phyloP scores from a whole-genome alignment of 2,329 filamentous ascomycete species.

The Fusarium sp. region DNA sequence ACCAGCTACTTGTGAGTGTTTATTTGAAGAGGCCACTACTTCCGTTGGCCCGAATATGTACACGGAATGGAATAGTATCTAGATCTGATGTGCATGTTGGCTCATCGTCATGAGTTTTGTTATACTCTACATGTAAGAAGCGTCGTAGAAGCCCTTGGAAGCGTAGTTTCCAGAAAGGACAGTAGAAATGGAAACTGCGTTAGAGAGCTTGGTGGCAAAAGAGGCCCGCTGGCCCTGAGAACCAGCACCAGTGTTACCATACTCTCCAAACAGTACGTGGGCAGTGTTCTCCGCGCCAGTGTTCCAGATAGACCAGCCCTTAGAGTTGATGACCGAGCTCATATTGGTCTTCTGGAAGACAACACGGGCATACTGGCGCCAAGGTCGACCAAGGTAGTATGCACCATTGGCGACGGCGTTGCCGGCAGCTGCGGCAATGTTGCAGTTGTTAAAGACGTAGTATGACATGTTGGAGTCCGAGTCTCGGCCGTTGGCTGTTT shows the following conservation, averaged over 20 bases:
- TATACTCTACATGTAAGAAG: conserved; percentile 25
- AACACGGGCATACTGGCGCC: conserved; percentile 57
- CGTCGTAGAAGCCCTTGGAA: conserved; percentile 33
- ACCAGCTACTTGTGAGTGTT: not conserved
- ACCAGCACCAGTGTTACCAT: conserved; percentile 65
- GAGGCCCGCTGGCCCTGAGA: conserved; percentile 55
- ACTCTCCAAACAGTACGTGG: conserved; percentile 67
- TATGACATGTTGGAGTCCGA: conserved; percentile 47
- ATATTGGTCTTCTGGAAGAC: conserved; percentile 60
- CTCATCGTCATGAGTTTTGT: too few relatives aligned
- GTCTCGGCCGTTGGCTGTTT: conserved; percentile 53
- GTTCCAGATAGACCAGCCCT: conserved; percentile 68
- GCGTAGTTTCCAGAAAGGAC: conserved; percentile 38
- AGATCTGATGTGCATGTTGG: not conserved
- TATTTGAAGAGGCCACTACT: not conserved
- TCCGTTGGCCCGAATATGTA: not conserved
- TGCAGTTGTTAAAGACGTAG: conserved; percentile 58
- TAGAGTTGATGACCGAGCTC: conserved; percentile 64
- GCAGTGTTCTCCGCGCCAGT: conserved; percentile 57
- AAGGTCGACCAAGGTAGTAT: conserved; percentile 60
- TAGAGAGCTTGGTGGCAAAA: conserved; percentile 46
- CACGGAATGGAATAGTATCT: not conserved
- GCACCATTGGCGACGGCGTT: conserved; percentile 49
- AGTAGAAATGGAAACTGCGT: conserved; percentile 46
- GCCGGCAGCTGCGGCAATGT: conserved; percentile 51